A percentile compares a stretch with the other conserved stretches of the same genome.
These are phyloP conservation scores for Penicillium odoratum DNA, from an alignment of 495 filamentous ascomycete genomes.

Conservation along the genomic window DNA sequence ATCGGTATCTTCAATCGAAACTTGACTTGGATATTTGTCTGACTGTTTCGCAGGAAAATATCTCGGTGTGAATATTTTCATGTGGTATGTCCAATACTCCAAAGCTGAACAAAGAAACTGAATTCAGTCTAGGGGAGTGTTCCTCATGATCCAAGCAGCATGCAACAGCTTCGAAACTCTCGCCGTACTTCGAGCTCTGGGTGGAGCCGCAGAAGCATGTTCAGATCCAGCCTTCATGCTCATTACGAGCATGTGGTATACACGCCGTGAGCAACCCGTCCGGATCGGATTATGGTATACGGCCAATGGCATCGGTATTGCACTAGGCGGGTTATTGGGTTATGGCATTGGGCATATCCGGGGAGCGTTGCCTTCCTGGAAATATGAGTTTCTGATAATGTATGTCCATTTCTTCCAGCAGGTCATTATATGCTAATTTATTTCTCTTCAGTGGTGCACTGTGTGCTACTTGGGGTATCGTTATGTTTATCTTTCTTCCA, in stretches of 20 bases:
- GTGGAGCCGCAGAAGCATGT: conserved; percentile 37
- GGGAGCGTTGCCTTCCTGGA: conserved; percentile 57
- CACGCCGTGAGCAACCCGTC: conserved; percentile 54
- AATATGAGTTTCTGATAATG: conserved; percentile 57
- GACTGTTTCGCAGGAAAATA: conserved; percentile 47
- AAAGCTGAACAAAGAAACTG: background rate
- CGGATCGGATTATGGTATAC: conserved; percentile 64
- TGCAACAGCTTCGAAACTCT: conserved; percentile 37
- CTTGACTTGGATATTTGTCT: background rate
- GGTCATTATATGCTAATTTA: conserved; percentile 29
- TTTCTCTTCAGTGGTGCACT: conserved; percentile 44
- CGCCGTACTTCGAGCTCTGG: conserved; percentile 40
- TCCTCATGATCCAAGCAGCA: conserved; percentile 41
- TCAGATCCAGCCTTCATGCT: conserved; percentile 44
- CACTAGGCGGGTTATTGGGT: conserved; percentile 57
- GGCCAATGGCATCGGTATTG: conserved; percentile 59
- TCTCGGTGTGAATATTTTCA: conserved; percentile 57
- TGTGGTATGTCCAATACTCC: conserved; percentile 43
- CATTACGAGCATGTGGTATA: conserved; percentile 43
- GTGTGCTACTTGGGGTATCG: conserved; percentile 35
- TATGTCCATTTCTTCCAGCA: conserved; percentile 6
- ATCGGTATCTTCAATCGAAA: conserved; percentile 46
- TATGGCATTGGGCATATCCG: conserved; percentile 59
- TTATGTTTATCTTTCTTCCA: conserved; percentile 47
- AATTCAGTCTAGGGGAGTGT: conserved; percentile 33